phyloP scores from a whole-genome alignment of 257 asterid genomes.

The Scutellaria baicalensis region DNA sequence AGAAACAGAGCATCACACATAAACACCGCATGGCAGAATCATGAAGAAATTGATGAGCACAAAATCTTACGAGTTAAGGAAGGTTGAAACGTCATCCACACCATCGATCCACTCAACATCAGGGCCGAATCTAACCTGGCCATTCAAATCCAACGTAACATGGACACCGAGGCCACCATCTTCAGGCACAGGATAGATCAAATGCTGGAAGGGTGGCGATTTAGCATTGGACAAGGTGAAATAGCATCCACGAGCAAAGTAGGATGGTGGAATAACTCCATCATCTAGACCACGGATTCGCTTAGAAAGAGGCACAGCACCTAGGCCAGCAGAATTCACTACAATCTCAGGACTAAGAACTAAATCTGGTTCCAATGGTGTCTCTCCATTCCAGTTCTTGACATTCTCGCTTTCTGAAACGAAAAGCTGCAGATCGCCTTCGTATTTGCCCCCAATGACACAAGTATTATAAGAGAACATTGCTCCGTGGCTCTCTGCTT shows the following conservation, averaged over 20 bases:
- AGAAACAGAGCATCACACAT: background rate
- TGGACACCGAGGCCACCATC: conserved; percentile 97
- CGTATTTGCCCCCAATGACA: conserved; percentile 57
- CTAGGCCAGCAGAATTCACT: conserved; percentile 79
- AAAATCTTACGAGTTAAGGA: conserved; percentile 61
- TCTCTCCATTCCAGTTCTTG: conserved; percentile 26
- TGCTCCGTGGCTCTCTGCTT: conserved; percentile 78
- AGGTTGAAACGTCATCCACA: conserved; percentile 58
- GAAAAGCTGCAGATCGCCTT: conserved; percentile 44
- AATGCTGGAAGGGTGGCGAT: conserved; percentile 51
- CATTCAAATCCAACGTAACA: conserved; percentile 77
- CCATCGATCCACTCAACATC: conserved; percentile 85
- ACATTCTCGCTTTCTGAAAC: conserved; percentile 49
- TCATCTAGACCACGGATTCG: conserved; percentile 36
- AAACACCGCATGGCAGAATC: background rate
- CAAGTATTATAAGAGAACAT: conserved; percentile 58
- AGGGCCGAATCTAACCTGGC: conserved; percentile 88
- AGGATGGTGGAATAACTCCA: conserved; percentile 34
- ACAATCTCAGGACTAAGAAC: conserved; percentile 57
- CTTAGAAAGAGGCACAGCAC: conserved; percentile 55
- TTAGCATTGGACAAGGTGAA: conserved; percentile 50
- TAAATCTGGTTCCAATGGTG: conserved; percentile 50
- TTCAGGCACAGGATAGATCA: conserved; percentile 90
- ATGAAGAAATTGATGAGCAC: background rate
- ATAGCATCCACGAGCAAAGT: conserved; percentile 89